phyloP scores from a whole-genome alignment of 345 rosid genomes.

The Euphorbia lathyris region DNA sequence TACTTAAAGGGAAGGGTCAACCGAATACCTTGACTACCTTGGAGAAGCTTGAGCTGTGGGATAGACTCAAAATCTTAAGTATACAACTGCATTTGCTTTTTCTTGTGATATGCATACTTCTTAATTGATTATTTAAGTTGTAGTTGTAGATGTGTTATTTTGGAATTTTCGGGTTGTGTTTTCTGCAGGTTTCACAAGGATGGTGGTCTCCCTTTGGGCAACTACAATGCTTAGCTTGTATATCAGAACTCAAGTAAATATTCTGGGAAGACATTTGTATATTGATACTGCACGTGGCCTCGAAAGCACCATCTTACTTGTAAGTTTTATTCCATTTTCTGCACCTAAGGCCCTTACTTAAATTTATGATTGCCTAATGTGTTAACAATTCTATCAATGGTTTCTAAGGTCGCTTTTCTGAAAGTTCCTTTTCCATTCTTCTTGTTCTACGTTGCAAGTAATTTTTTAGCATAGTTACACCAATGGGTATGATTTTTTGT shows the following conservation, averaged over 20 bases:
- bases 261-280: constrained; percentile 90
- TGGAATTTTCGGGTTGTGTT: constrained; percentile 13
- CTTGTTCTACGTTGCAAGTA: not conserved
- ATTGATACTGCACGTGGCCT: constrained; percentile 81
- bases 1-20: constrained; percentile 75
- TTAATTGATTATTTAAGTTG: not conserved
- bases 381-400: not conserved
- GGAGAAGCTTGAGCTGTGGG: constrained; percentile 91
- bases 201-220: constrained; percentile 80
- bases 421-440: not conserved
- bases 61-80: constrained; percentile 78
- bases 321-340: constrained; percentile 39
- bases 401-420: not conserved
- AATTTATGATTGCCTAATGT: not conserved
- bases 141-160: constrained; percentile 13
- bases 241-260: constrained; percentile 92
- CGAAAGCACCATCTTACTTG: constrained; percentile 56
- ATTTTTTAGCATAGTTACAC: not conserved
- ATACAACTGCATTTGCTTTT: constrained; percentile 19
- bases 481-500: no score
- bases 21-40: constrained; percentile 52
- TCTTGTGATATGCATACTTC: not conserved
- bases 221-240: constrained; percentile 80
- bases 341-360: not conserved
- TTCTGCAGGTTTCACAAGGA: constrained; percentile 80